A percentile compares a stretch with the other conserved stretches of the same genome.
phyloP scores from a whole-genome alignment of 2,329 filamentous ascomycete genomes.

The Bipolaris victoriae region DNA sequence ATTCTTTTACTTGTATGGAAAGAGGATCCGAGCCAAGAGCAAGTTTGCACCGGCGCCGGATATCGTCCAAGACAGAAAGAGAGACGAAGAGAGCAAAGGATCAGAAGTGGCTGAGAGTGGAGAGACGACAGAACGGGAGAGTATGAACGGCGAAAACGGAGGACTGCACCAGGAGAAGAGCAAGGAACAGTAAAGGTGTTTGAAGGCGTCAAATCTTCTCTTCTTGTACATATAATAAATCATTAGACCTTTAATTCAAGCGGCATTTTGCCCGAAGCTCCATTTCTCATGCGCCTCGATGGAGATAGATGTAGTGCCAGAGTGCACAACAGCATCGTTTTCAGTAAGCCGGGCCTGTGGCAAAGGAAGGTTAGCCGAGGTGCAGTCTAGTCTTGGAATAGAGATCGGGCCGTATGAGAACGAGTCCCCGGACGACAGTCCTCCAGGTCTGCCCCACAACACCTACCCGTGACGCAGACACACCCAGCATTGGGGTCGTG shows the following conservation, averaged over 20 bases:
- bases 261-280: background rate
- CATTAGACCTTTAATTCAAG: constrained; percentile 3
- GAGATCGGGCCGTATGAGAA: constrained; percentile 7
- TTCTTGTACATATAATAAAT: constrained; percentile 5
- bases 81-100: constrained; percentile 42
- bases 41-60: constrained; percentile 53
- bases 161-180: constrained; percentile 17
- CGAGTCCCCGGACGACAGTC: constrained; percentile 26
- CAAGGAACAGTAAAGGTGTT: constrained; percentile 18
- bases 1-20: constrained; percentile 53
- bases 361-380: constrained; percentile 24
- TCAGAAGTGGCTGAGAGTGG: constrained; percentile 13
- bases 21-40: constrained; percentile 51
- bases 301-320: background rate
- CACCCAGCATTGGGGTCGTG: constrained; percentile 1
- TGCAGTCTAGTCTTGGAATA: constrained; percentile 1
- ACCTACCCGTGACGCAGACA: constrained; percentile 27
- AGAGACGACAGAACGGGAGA: constrained; percentile 13
- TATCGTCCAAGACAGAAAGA: constrained; percentile 44
- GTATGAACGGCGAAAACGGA: constrained; percentile 5
- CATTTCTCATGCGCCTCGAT: background rate
- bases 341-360: background rate
- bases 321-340: background rate
- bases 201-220: background rate
- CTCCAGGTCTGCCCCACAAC: constrained; percentile 28